A percentile compares a stretch with the other conserved stretches of the same genome.
Evolutionary conservation across 805 yeast genomes (phyloP).

Genomic region (Candida montana): DNA sequence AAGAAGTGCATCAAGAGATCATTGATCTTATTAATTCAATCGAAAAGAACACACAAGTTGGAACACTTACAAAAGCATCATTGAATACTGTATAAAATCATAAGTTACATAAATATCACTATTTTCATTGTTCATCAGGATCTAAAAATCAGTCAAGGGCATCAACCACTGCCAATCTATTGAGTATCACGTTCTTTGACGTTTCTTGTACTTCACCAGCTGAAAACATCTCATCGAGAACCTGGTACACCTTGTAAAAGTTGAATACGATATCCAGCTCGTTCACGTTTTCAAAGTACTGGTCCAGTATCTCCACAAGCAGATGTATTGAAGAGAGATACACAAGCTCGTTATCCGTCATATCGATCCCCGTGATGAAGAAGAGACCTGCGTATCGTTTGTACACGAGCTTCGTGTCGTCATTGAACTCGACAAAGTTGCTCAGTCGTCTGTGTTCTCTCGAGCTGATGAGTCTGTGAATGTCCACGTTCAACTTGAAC

Average conservation of each 20-base stretch:
- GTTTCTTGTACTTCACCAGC: slow-evolving; percentile 92
- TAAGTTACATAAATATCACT: not conserved
- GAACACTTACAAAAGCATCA: slow-evolving; percentile 1
- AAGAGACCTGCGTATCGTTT: slow-evolving; percentile 89
- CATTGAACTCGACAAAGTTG: slow-evolving; percentile 65
- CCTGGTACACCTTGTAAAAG: slow-evolving; percentile 76
- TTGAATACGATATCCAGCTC: slow-evolving; percentile 87
- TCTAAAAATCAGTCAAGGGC: slow-evolving; percentile 39
- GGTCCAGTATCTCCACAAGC: slow-evolving; percentile 82
- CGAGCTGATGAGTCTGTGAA: slow-evolving; percentile 73
- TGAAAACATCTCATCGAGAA: slow-evolving; percentile 79
- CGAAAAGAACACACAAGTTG: not conserved
- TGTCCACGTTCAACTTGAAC: slow-evolving; percentile 46
- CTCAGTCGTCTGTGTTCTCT: slow-evolving; percentile 82
- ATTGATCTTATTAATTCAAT: slow-evolving; percentile 30
- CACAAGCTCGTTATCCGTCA: slow-evolving; percentile 75
- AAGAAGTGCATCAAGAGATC: slow-evolving; percentile 45
- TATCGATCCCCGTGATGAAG: slow-evolving; percentile 78
- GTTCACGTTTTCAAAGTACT: slow-evolving; percentile 85
- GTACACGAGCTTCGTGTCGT: slow-evolving; percentile 66
- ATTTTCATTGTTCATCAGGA: not conserved
- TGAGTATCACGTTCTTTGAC: slow-evolving; percentile 61
- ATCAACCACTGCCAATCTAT: slow-evolving; percentile 61
- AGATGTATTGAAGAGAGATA: slow-evolving; percentile 82
- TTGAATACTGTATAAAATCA: not conserved